Evolutionary conservation across 306 rosid species (phyloP), one percentile per base, ranked within the genome.

Genomic region (Vicia villosa): DNA sequence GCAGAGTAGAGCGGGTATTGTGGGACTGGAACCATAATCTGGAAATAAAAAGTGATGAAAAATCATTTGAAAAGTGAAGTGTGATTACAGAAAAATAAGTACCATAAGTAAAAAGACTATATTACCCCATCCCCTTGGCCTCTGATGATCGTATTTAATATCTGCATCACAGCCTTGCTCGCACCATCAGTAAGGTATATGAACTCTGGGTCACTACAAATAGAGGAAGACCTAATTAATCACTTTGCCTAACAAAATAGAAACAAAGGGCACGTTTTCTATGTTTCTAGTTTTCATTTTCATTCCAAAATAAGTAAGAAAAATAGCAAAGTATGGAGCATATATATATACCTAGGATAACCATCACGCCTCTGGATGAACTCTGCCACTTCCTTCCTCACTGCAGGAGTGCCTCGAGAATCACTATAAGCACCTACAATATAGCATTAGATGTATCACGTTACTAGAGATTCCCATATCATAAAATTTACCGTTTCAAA

Each of bases 1-100:
- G 99, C 99, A 0, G 99, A 95, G 79, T 95, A 95, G 66, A 95
- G 99, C 6, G 99, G 99, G 86, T 95, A 95, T 54, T 95, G 99
- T 41, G 99, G 99, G 46, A 95, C 99, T 41, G 99, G 99, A 81
- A 95, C 99, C 97, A 95, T 83, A 86, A 95, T 43, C 99, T 95
- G 79, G 63, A 47, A 76, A 70, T 36, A 75, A 66, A 59, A 51
- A 68, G 70, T 72, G 68, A 73, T 30, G 28, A 46, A 52, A 20
- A 47, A 26, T 72, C 19, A 72, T 68, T 76, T 64, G 17, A 76
- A 54, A 58, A 56, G 37, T 67, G 68, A 45, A 68, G 42, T 26
- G 14, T 60, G 51, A 75, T 41, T 49, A 49, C n/a, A 50, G 1
- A 34, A 28, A 79, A 58, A 40, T 50, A 51, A 71, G 21, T 15